These are phyloP conservation scores for Pichia scutulata DNA, from an alignment of 805 yeast genomes.

Conservation along the genomic window DNA sequence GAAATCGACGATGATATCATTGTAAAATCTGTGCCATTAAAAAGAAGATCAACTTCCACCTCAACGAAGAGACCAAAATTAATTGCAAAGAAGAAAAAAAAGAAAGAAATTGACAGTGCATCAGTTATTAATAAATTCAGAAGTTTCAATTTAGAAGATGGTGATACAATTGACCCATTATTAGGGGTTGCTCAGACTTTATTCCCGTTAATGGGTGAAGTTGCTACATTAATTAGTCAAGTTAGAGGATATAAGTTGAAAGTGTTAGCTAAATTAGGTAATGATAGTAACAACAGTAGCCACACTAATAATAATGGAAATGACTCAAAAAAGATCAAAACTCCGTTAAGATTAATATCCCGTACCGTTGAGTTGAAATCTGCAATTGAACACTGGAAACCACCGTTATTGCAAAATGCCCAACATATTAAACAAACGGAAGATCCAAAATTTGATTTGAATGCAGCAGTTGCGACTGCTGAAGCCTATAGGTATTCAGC, in stretches of 20 bases:
- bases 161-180: conserved; percentile 49
- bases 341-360: conserved; percentile 42
- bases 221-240: conserved; percentile 46
- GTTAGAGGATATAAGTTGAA: conserved; percentile 31
- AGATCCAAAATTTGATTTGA: conserved; percentile 46
- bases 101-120: conserved; percentile 14
- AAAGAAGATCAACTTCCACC: not conserved
- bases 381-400: conserved; percentile 51
- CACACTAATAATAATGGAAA: too few relatives aligned
- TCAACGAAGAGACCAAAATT: not conserved
- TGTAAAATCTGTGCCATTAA: not conserved
- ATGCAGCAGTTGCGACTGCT: conserved; percentile 60
- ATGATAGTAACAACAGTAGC: not conserved
- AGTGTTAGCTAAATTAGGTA: conserved; percentile 6
- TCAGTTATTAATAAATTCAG: conserved; percentile 35
- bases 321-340: conserved; percentile 16
- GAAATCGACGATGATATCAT: not conserved
- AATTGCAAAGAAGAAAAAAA: conserved; percentile 8
- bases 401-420: conserved; percentile 32
- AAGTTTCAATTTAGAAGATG: conserved; percentile 27
- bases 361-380: conserved; percentile 47
- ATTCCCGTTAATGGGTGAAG: conserved; percentile 57
- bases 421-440: conserved; percentile 19
- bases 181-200: conserved; percentile 61
- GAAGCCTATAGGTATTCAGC: conserved; percentile 61